Evolutionary conservation across 2,329 filamentous ascomycete genomes (phyloP), one percentile per base, ranked within the genome.

Genomic region (Dactylonectria estremocensis): DNA sequence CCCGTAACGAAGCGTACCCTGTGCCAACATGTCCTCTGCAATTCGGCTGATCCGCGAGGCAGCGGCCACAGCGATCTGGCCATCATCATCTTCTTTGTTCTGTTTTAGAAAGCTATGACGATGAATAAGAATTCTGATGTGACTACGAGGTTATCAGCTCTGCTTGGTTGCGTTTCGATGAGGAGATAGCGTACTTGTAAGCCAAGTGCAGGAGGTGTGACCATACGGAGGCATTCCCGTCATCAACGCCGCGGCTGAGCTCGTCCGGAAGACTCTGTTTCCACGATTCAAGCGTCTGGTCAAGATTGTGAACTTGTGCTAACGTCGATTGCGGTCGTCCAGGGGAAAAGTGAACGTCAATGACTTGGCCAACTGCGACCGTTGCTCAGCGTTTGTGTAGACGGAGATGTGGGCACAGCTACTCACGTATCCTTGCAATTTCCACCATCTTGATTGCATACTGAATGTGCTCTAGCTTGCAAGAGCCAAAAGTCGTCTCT

Each of bases 391-490:
- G 2, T 56, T 16, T 24, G 10, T 5, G 53, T 43, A 24, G 40
- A 16, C 5, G 14, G n/a, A n/a, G 3, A n/a, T 16, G 33, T 6
- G 2, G 4, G 6, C 22, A 18, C 1, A 18, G 13, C 22, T 11
- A 69, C 79, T 61, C 61, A 81, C 80, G 76, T 31, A 82, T 64
- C 28, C 73, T 73, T 3, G 79, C 76, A 16, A 82, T 74, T 35
- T 82, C 79, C 0, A 81, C 79, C 80, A 82, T 82, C 58, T 81
- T 82, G 43, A 80, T 78, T 0, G 74, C 75, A 61, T 82, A 82
- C 0, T 75, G 75, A 4, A 80, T 72, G 55, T 82, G 80, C 46
- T 82, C 78, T 3, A 75, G 63, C 43, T 77, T 68, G 20, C 76
- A 78, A 6, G 74, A 74, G 5, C 80, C 78, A 66, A 81, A 78